Conservation (phyloP, 805 yeast genomes). For the Saturnispora hagleri region DNA sequence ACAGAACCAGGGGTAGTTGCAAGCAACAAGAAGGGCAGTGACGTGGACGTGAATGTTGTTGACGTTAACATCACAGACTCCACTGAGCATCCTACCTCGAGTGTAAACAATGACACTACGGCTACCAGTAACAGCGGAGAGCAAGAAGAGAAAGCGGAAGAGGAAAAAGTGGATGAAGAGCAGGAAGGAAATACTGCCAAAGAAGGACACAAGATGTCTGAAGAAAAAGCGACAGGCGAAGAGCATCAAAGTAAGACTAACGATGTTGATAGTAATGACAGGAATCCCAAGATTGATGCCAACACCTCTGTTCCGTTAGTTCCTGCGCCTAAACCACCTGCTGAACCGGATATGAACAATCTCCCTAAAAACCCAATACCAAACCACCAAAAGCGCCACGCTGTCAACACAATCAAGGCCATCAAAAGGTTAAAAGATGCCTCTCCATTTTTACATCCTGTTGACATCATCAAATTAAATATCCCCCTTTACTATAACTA, state of each 20-base stretch:
- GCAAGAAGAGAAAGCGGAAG: not conserved
- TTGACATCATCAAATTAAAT: conserved; percentile 78
- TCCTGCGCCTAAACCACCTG: conserved; percentile 71
- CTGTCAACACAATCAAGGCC: conserved; percentile 70
- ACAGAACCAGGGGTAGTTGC: not conserved
- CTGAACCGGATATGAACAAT: conserved; percentile 65
- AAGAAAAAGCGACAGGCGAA: not conserved
- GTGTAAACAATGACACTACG: not conserved
- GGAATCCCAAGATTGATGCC: not conserved
- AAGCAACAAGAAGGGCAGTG: not conserved
- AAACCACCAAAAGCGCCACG: conserved; percentile 75
- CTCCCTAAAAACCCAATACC: conserved; percentile 64
- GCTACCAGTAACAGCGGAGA: not conserved
- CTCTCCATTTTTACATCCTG: conserved; percentile 80
- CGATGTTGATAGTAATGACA: not conserved
- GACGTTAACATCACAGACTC: not conserved
- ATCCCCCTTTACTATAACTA: conserved; percentile 85
- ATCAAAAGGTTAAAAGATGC: conserved; percentile 90
- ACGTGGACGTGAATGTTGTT: not conserved
- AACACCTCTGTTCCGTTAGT: conserved; percentile 19
- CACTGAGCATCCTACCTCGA: not conserved
- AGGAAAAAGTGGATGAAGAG: not conserved
- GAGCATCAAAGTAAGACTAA: not conserved
- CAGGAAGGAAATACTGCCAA: not conserved
- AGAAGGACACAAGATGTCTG: not conserved